A percentile compares a stretch with the other conserved stretches of the same genome.
These are phyloP conservation scores for Didymella lethalis DNA, from an alignment of 2,329 filamentous ascomycete genomes.

Conservation along the genomic window DNA sequence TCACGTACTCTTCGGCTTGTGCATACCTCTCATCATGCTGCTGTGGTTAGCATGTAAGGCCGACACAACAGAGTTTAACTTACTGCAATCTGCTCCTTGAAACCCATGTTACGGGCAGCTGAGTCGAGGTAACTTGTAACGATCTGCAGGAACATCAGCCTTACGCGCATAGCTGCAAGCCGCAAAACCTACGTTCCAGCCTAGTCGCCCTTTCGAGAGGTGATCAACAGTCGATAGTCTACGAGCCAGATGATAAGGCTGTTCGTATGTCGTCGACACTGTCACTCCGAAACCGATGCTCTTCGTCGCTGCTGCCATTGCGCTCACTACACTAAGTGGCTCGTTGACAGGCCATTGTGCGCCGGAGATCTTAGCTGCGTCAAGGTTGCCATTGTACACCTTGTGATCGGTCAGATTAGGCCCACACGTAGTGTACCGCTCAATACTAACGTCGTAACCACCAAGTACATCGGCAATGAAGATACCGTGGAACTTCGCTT, in stretches of 20 bases:
- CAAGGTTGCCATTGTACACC: constrained; percentile 69
- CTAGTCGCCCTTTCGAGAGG: constrained; percentile 65
- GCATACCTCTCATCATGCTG: constrained; percentile 64
- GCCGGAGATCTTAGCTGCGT: constrained; percentile 67
- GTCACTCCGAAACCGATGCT: constrained; percentile 75
- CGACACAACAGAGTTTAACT: constrained; percentile 59
- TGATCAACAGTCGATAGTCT: constrained; percentile 73
- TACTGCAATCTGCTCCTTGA: constrained; percentile 64
- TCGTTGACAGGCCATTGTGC: constrained; percentile 78
- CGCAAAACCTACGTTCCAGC: constrained; percentile 37
- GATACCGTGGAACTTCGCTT: constrained; percentile 51
- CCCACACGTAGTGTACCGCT: no score
- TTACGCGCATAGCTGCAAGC: neutral
- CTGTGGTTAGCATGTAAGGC: constrained; percentile 36
- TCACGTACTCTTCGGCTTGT: constrained; percentile 72
- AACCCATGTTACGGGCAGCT: constrained; percentile 69
- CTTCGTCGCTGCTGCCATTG: constrained; percentile 72
- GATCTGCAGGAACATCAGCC: constrained; percentile 53
- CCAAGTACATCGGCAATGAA: constrained; percentile 58
- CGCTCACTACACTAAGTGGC: constrained; percentile 67
- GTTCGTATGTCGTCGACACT: constrained; percentile 72
- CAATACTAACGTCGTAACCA: constrained; percentile 65
- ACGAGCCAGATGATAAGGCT: constrained; percentile 71
- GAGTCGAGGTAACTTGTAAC: constrained; percentile 74
- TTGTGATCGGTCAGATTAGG: neutral